phyloP scores from a whole-genome alignment of 306 rosid species.

The Acacia acuminata region DNA sequence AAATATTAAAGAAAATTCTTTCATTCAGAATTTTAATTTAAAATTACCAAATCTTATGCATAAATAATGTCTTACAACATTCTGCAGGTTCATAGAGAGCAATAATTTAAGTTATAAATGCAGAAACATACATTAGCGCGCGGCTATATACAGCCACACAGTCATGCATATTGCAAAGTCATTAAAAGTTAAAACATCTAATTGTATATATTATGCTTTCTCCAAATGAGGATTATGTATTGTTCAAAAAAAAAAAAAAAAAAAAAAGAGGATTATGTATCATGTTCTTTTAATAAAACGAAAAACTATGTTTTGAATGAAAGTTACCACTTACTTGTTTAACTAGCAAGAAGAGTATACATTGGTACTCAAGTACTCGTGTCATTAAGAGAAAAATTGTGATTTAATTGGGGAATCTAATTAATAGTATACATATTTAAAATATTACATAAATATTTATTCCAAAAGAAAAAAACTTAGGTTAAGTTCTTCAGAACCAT shows the following conservation, averaged over 20 bases:
- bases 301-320: not conserved
- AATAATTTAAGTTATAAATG: too few relatives aligned
- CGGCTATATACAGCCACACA: not conserved
- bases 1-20: not conserved
- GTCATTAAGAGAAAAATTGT: not conserved
- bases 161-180: not conserved
- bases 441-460: too few relatives aligned
- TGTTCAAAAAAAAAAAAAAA: too few relatives aligned
- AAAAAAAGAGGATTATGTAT: too few relatives aligned
- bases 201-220: not conserved
- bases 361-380: not conserved
- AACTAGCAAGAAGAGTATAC: not conserved
- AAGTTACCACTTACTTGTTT: not conserved
- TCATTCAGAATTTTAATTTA: not conserved
- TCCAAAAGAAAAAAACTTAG: too few relatives aligned
- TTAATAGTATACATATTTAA: too few relatives aligned
- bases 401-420: not conserved
- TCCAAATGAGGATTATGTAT: not conserved
- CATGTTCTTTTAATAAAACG: too few relatives aligned
- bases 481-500: too few relatives aligned
- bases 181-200: not conserved
- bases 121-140: not conserved
- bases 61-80: not conserved
- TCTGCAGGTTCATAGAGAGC: not conserved
- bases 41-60: not conserved